Conservation (phyloP, 257 asterid genomes). For the Linderniella brevidens region DNA sequence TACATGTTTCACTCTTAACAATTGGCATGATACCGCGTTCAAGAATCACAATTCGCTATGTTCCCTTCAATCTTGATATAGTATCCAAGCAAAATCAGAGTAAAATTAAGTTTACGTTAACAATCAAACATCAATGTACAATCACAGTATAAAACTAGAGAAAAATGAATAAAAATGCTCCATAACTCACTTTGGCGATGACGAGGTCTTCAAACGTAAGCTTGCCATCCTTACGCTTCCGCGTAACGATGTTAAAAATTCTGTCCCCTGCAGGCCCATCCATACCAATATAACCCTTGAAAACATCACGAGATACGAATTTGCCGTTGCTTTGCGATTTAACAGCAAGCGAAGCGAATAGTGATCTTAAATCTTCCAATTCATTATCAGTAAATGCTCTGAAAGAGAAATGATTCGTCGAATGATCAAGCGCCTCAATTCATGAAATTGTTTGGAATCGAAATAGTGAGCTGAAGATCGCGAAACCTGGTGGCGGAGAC, state of each 20-base stretch:
- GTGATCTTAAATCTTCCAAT: constrained; percentile 51
- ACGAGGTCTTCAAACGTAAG: constrained; percentile 79
- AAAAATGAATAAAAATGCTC: constrained; percentile 2
- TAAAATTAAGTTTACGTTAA: too few relatives aligned
- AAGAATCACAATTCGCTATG: too few relatives aligned
- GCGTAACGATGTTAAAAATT: constrained; percentile 56
- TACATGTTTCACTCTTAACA: background rate
- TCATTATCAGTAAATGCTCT: constrained; percentile 59
- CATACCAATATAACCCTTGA: constrained; percentile 67
- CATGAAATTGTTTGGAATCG: too few relatives aligned
- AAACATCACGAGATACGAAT: constrained; percentile 35
- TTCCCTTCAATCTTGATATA: too few relatives aligned
- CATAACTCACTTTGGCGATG: constrained; percentile 52
- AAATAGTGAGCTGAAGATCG: too few relatives aligned
- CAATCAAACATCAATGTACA: too few relatives aligned
- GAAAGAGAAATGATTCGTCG: constrained; percentile 6
- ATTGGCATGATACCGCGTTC: too few relatives aligned
- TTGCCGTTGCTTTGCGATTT: constrained; percentile 41
- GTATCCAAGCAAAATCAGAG: too few relatives aligned
- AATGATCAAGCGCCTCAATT: background rate
- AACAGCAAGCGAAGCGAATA: constrained; percentile 53
- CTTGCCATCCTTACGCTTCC: constrained; percentile 54
- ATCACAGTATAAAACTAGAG: background rate
- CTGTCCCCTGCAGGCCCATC: constrained; percentile 76
- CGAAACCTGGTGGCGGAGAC: constrained; percentile 41